Evolutionary conservation across 768 basidiomycete species (phyloP).

Genomic region (Hericium erinaceus): DNA sequence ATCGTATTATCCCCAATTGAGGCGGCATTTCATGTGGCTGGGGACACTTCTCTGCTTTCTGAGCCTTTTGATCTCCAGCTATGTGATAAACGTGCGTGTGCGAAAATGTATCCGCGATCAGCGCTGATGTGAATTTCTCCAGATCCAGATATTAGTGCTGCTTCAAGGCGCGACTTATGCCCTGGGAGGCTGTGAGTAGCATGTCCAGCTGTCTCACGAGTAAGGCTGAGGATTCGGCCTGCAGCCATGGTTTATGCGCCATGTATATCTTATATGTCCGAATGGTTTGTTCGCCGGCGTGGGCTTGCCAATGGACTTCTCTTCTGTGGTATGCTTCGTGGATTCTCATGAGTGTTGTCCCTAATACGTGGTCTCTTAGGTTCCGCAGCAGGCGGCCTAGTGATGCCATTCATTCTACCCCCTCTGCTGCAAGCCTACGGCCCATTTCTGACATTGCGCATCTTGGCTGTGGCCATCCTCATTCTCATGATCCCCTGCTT

Average conservation of each 20-base stretch:
- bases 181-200: conserved; percentile 18
- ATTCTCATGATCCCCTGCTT: conserved; percentile 14
- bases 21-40: conserved; percentile 17
- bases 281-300: conserved; percentile 25
- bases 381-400: conserved; percentile 19
- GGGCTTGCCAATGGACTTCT: conserved; percentile 26
- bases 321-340: conserved; percentile 17
- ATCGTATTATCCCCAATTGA: conserved; percentile 17
- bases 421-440: conserved; percentile 19
- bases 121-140: background rate
- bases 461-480: conserved; percentile 14
- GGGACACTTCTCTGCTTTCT: conserved; percentile 16
- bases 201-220: background rate
- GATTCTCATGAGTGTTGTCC: background rate
- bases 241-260: conserved; percentile 20
- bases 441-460: conserved; percentile 16
- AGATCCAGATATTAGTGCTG: conserved; percentile 12
- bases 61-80: conserved; percentile 21
- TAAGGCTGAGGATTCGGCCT: background rate
- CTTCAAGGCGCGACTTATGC: conserved; percentile 22
- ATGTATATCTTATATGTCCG: conserved; percentile 21
- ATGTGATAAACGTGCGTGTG: background rate
- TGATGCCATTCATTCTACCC: conserved; percentile 21
- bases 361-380: conserved; percentile 5
- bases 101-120: background rate